Conservation (phyloP, 2,329 filamentous ascomycete genomes). For the Ceratocystiopsis minuta region DNA sequence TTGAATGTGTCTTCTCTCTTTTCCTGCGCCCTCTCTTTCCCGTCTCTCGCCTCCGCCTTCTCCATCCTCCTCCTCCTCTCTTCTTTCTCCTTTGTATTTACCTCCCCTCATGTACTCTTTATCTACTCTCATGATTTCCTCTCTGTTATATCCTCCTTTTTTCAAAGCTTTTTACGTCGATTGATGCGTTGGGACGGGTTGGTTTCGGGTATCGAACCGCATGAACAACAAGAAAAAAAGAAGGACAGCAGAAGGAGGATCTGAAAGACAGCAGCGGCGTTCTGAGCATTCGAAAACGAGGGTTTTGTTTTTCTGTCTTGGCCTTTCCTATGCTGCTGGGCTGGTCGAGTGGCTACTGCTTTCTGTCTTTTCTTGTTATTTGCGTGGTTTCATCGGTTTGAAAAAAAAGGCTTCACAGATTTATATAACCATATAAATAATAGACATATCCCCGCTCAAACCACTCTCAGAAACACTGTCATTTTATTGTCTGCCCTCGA, state of each 20-base stretch:
- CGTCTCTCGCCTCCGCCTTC: neutral
- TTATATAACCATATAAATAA: neutral
- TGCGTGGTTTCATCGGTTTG: no score
- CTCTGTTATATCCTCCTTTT: slow-evolving; percentile 1
- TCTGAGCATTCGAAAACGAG: no score
- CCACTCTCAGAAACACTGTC: neutral
- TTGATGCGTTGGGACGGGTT: neutral
- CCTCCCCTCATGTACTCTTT: slow-evolving; percentile 12
- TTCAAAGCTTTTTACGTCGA: neutral
- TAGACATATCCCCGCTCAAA: neutral
- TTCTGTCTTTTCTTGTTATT: no score
- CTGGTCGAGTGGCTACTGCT: no score
- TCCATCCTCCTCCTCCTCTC: neutral
- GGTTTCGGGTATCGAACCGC: no score
- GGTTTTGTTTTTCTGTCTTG: no score
- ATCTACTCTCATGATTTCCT: slow-evolving; percentile 4
- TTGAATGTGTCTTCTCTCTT: slow-evolving; percentile 19
- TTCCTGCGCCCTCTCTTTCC: slow-evolving; percentile 30
- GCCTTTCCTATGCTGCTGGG: no score
- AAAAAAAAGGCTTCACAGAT: no score
- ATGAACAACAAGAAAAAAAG: neutral
- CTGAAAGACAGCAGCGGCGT: neutral
- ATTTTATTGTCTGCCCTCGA: neutral
- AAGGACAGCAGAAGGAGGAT: neutral
- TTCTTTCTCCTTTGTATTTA: neutral